phyloP scores from a whole-genome alignment of 106 monocot genomes.

The Dactylorhiza incarnata region DNA sequence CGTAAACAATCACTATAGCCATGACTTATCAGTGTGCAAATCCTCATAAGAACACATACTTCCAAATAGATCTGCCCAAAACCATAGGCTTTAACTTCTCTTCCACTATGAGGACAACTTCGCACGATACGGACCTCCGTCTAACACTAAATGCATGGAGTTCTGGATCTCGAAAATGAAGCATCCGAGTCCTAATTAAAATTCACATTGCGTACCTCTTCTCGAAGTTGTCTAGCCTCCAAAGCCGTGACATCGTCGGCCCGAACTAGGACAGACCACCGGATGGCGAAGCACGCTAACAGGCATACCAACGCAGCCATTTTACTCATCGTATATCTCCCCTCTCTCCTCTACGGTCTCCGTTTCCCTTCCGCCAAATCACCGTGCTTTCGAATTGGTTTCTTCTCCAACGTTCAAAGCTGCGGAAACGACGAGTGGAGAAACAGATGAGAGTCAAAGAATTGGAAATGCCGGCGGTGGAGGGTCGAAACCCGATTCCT shows the following conservation, averaged over 20 bases:
- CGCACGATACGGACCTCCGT: background rate
- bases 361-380: background rate
- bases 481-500: background rate
- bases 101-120: background rate
- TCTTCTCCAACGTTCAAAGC: background rate
- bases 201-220: conserved; percentile 32
- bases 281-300: conserved; percentile 5
- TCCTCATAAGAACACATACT: background rate
- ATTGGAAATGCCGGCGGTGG: background rate
- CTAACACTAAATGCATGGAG: background rate
- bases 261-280: background rate
- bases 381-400: background rate
- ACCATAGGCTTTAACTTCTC: background rate
- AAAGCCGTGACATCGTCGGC: conserved; percentile 27
- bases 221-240: conserved; percentile 37
- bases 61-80: background rate
- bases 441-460: background rate
- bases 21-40: background rate
- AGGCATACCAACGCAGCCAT: background rate
- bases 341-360: background rate
- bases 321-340: background rate
- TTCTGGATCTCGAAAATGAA: background rate
- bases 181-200: background rate
- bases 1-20: background rate
- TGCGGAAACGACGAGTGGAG: background rate